Percentiles rank a stretch among this genome's conserved stretches.
Evolutionary conservation across 495 filamentous ascomycete species (phyloP).

Genomic region (Ramalina intermedia): DNA sequence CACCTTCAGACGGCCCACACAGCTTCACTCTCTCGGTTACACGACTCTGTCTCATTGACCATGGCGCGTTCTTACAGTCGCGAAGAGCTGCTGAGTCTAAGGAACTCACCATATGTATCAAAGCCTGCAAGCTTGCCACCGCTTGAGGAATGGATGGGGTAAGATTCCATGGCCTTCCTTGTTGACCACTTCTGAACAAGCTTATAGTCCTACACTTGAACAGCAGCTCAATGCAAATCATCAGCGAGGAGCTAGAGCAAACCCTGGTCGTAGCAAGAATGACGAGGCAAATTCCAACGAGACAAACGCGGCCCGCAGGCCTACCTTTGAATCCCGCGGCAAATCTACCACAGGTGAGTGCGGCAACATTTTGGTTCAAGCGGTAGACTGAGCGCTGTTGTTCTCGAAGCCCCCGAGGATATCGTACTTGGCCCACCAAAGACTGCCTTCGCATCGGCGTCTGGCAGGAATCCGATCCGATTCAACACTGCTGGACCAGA

Average conservation of each 20-base stretch:
- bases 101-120: slow-evolving; percentile 67
- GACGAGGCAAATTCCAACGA: slow-evolving; percentile 18
- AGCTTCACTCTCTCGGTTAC: neutral
- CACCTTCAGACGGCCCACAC: neutral
- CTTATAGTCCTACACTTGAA: slow-evolving; percentile 27
- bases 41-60: neutral
- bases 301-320: slow-evolving; percentile 35
- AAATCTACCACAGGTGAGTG: slow-evolving; percentile 39
- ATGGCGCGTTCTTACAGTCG: slow-evolving; percentile 58
- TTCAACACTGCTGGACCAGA: slow-evolving; percentile 33
- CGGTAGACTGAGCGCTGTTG: slow-evolving; percentile 9
- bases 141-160: slow-evolving; percentile 98
- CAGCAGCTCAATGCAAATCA: neutral
- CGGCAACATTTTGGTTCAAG: neutral
- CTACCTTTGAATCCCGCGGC: slow-evolving; percentile 45
- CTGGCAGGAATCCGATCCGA: slow-evolving; percentile 38
- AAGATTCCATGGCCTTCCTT: slow-evolving; percentile 22
- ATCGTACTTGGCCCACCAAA: slow-evolving; percentile 84
- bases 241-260: neutral
- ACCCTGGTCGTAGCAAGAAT: slow-evolving; percentile 5
- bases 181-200: slow-evolving; percentile 16
- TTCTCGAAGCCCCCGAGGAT: slow-evolving; percentile 47
- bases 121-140: slow-evolving; percentile 74
- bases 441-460: slow-evolving; percentile 72
- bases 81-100: slow-evolving; percentile 64